Evolutionary conservation across 208 protist genomes (phyloP), one percentile per base, ranked within the genome.

Genomic region (Crithidia bombi): DNA sequence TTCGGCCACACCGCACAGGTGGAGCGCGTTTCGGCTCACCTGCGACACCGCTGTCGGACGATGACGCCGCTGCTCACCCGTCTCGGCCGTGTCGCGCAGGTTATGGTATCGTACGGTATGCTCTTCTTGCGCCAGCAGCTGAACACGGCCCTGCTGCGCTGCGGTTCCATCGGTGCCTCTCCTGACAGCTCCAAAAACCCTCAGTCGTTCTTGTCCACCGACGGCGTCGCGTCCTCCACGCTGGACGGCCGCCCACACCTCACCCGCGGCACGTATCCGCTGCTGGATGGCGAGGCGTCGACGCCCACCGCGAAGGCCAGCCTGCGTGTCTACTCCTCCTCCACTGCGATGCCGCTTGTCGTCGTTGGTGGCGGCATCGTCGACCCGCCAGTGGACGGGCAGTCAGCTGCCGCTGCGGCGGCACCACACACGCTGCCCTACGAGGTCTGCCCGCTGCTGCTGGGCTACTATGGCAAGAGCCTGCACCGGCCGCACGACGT

Each of bases 381-480:
- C 21, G 59, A 65, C 32, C 59, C 59, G n/a, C 59, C 59, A 5
- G 38, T 56, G 21, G 44, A 26, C 21, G 56, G 47, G 3, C 5
- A 28, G 35, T 33, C 46, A 5, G 12, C 69, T 0, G 39, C 25
- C n/a, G 26, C 11, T 3, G 41, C n/a, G n/a, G n/a, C n/a, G n/a
- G n/a, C 35, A 3, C 14, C 52, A 0, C 59, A 57, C 61, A 63
- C 52, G 3, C 71, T 76, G n/a, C 49, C 71, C 9, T 76, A 52
- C 64, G 71, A 76, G 44, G 71, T 76, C n/a, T 76, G 71, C 44
- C 71, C 71, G 35, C 30, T 76, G 32, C 56, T 69, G 36, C 25
- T 76, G 44, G 63, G 71, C 23, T 46, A 57, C 63, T 59, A 76
- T 49, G 47, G 62, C 32, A 63, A 36, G 21, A 69, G 33, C 21